A percentile compares a stretch with the other conserved stretches of the same genome.
Conservation (phyloP, 2,329 filamentous ascomycete species). For the Atkinsonella hypoxylon region DNA sequence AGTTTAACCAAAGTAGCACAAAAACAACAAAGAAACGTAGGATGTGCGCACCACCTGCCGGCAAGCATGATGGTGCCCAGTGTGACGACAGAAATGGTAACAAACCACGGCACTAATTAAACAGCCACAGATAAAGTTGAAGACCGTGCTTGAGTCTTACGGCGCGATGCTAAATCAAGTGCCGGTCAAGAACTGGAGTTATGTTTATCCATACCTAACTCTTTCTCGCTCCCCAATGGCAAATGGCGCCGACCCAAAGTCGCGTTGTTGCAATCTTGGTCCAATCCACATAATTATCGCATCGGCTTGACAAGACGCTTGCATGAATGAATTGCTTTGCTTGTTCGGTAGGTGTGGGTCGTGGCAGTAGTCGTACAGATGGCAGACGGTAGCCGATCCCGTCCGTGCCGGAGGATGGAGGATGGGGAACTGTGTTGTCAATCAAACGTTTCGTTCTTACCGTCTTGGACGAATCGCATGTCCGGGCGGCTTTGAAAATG, state of each 20-base stretch:
- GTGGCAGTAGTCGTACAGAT: not conserved
- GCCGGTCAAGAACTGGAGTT: conserved; percentile 1
- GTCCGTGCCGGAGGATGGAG: not conserved
- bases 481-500: not conserved
- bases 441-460: not conserved
- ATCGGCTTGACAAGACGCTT: not conserved
- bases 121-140: not conserved
- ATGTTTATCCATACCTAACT: not conserved
- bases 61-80: not conserved
- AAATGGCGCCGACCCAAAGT: not conserved
- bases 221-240: not conserved
- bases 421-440: not conserved
- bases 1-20: not conserved
- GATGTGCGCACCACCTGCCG: not conserved
- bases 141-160: not conserved
- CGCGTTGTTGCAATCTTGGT: not conserved
- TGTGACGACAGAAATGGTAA: not conserved
- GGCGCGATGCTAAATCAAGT: not conserved
- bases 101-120: not conserved
- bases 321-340: not conserved
- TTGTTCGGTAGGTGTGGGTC: not conserved
- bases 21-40: not conserved
- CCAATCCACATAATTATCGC: not conserved
- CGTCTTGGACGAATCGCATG: not conserved
- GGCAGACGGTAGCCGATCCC: conserved; percentile 1